Evolutionary conservation across 1,139 yeast species (phyloP).

Genomic region (Debaryomycetaceae sp.): DNA sequence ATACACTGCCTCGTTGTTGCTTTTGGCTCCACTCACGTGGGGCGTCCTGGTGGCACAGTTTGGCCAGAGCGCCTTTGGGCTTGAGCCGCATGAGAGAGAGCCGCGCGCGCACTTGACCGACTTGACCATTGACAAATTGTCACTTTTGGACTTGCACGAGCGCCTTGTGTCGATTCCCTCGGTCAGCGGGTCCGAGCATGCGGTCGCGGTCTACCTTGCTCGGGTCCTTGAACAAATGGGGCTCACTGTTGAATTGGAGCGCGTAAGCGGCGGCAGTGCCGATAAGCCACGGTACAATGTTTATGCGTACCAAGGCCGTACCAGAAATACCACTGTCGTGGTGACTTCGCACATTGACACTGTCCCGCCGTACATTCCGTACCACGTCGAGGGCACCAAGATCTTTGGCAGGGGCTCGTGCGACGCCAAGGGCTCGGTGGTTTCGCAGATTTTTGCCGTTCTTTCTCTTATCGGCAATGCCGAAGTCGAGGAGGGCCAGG

Average conservation of each 20-base stretch:
- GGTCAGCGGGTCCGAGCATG: constrained; percentile 28
- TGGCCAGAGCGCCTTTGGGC: too few species aligned
- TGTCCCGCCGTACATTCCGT: constrained; percentile 63
- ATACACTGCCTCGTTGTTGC: not conserved
- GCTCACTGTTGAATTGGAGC: constrained; percentile 47
- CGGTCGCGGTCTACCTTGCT: constrained; percentile 28
- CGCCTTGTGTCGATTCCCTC: constrained; percentile 33
- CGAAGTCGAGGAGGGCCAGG: constrained; percentile 48
- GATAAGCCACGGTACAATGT: constrained; percentile 40
- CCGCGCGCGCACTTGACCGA: too few species aligned
- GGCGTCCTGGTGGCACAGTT: too few species aligned
- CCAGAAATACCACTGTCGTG: constrained; percentile 45
- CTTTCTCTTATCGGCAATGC: constrained; percentile 37
- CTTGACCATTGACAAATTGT: constrained; percentile 10
- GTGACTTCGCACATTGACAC: constrained; percentile 69
- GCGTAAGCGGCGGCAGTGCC: constrained; percentile 17
- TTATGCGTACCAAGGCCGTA: constrained; percentile 51
- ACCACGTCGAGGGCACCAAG: constrained; percentile 41
- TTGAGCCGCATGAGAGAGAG: too few species aligned
- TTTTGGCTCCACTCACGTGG: constrained; percentile 1
- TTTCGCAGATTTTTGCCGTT: constrained; percentile 54
- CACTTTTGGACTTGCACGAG: constrained; percentile 25
- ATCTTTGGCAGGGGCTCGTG: constrained; percentile 64
- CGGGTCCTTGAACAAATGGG: constrained; percentile 38
- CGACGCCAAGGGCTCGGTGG: constrained; percentile 69